These are phyloP conservation scores for Diatrype stigma DNA, from an alignment of 2,329 filamentous ascomycete species.

Conservation along the genomic window DNA sequence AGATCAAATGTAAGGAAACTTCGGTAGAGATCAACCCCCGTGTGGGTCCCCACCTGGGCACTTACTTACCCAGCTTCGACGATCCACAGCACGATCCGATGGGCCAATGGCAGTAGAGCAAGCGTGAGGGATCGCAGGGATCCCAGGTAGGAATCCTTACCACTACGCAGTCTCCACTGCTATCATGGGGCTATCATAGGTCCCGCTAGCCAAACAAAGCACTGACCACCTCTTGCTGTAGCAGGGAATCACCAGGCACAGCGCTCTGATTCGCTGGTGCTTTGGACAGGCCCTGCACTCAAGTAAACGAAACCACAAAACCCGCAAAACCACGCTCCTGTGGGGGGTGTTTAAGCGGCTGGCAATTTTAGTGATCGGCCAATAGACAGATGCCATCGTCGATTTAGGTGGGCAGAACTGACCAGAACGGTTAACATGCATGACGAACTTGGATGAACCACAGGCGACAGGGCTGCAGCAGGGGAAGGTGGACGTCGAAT, in stretches of 20 bases:
- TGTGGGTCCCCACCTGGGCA: not conserved
- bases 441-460: not conserved
- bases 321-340: slow-evolving; percentile 15
- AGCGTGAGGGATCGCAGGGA: no score
- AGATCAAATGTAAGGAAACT: no score
- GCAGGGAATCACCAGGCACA: slow-evolving; percentile 16
- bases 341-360: slow-evolving; percentile 3
- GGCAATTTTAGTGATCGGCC: slow-evolving; percentile 10
- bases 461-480: not conserved
- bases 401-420: not conserved
- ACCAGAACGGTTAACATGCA: slow-evolving; percentile 1
- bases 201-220: not conserved
- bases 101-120: no score
- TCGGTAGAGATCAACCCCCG: slow-evolving; percentile 1
- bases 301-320: slow-evolving; percentile 14
- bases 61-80: not conserved
- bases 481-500: no score
- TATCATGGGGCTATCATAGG: no score
- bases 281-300: slow-evolving; percentile 3
- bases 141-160: no score
- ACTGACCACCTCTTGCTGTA: not conserved
- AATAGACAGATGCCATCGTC: slow-evolving; percentile 4
- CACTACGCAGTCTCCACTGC: no score
- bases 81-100: not conserved
- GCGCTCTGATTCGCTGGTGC: slow-evolving; percentile 19